Evolutionary conservation across 148 eudicot genomes (phyloP).

Genomic region (Chenopodium suecicum): DNA sequence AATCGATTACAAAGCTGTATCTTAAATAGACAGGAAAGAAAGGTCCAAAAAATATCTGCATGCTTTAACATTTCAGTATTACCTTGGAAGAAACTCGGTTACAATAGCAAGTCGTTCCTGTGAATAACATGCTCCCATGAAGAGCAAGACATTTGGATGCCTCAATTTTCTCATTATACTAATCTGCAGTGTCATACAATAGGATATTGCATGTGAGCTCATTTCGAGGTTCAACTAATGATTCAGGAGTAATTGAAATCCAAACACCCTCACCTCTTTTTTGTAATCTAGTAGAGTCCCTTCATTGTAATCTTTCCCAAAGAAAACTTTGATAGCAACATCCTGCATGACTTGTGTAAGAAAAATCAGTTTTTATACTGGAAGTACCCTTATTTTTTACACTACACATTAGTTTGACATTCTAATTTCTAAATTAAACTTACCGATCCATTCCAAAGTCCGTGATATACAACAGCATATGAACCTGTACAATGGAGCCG

Average conservation of each 20-base stretch:
- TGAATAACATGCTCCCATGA: slow-evolving; percentile 84
- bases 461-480: slow-evolving; percentile 73
- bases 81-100: slow-evolving; percentile 81
- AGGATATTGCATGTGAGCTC: not conserved
- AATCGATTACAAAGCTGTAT: not conserved
- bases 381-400: not conserved
- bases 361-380: slow-evolving; percentile 3
- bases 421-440: slow-evolving; percentile 1
- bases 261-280: slow-evolving; percentile 50
- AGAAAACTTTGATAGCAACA: slow-evolving; percentile 76
- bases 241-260: not conserved
- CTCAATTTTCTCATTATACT: slow-evolving; percentile 73
- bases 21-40: not conserved
- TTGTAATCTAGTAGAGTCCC: slow-evolving; percentile 57
- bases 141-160: slow-evolving; percentile 91
- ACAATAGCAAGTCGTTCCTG: slow-evolving; percentile 75
- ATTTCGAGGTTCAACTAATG: not conserved
- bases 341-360: slow-evolving; percentile 46
- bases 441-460: slow-evolving; percentile 92
- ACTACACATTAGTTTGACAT: not conserved
- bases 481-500: slow-evolving; percentile 46
- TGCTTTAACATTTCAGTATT: slow-evolving; percentile 8
- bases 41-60: not conserved
- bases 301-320: slow-evolving; percentile 56
- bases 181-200: slow-evolving; percentile 44